phyloP scores from a whole-genome alignment of 371 early-diverging fungal genomes.

The Mortierella sp. region DNA sequence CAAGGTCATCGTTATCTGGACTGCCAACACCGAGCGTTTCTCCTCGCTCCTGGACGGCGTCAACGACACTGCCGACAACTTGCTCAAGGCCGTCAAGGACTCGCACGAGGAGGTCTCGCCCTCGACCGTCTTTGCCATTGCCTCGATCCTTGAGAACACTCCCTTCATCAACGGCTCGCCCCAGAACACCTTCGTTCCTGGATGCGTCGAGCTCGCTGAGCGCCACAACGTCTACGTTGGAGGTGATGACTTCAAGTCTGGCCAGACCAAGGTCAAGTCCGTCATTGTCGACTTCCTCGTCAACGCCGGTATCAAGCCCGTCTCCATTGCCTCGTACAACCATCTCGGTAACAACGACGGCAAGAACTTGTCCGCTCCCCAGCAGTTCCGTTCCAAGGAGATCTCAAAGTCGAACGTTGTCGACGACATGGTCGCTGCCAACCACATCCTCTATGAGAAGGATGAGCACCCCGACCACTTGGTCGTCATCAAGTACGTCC shows the following conservation, averaged over 20 bases:
- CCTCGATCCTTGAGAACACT: conserved; percentile 93
- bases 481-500: conserved; percentile 98
- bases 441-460: conserved; percentile 87
- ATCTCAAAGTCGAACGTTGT: conserved; percentile 98
- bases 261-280: conserved; percentile 99
- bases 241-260: conserved; percentile 99
- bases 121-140: conserved; percentile 97
- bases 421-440: conserved; percentile 98
- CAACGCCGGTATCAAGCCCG: conserved; percentile 97
- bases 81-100: conserved; percentile 82
- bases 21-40: conserved; percentile 98
- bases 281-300: conserved; percentile 98
- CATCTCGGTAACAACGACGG: conserved; percentile 99
- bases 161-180: conserved; percentile 99
- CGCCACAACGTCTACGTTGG: conserved; percentile 91
- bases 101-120: conserved; percentile 94
- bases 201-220: conserved; percentile 90
- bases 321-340: conserved; percentile 97
- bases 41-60: conserved; percentile 86
- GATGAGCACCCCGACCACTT: conserved; percentile 96
- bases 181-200: conserved; percentile 98
- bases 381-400: conserved; percentile 98
- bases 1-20: conserved; percentile 97
- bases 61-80: conserved; percentile 95
- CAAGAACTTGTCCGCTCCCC: conserved; percentile 94